Evolutionary conservation across 768 basidiomycete genomes (phyloP), one percentile per base, ranked within the genome.

Genomic region (Austroboletus eburneus): DNA sequence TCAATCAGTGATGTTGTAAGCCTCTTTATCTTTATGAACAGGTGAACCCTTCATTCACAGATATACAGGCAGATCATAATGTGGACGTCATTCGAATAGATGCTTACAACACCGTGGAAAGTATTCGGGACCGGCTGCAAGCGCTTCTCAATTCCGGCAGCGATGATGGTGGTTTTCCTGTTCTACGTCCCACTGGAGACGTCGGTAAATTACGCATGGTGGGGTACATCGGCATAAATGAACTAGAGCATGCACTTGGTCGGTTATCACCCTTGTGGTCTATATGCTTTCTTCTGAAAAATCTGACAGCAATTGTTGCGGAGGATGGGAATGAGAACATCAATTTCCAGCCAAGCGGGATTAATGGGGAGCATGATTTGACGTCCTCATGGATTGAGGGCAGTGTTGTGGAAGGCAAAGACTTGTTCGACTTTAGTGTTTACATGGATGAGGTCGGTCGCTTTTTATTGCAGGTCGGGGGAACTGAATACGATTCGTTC

Each of bases 161-260:
- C 35, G 82, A 85, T 50, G 82, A 94, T 59, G 73, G 80, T 37
- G 94, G 94, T 4, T 93, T 98, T 66, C 94, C 95, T 0, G 85
- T 97, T 44, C 61, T 97, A 43, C 69, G 81, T 52, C 70, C 67
- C 27, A 80, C 75, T 43, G 52, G 46, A 7, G 66, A 71, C 14
- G 53, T 52, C 14, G 71, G 70, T 14, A 77, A 77, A 17, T 54
- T 75, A 57, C 77, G 89, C 32, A 77, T 96, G 74, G 76, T 90
- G 30, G 96, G 93, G 7, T 94, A 94, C 63, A 86, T 98, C 49
- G 91, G 92, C 0, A 79, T 83, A 23, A 94, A 85, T 57, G 96
- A 99, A 66, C 78, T 99, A 13, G 92, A 96, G 58, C 92, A 98
- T 65, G 93, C 91, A 5, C 70, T 99, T 4, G 78, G 88, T 91